These are phyloP conservation scores for Coemansia sp. DNA, from an alignment of 192 early-diverging fungal species.

Conservation along the genomic window DNA sequence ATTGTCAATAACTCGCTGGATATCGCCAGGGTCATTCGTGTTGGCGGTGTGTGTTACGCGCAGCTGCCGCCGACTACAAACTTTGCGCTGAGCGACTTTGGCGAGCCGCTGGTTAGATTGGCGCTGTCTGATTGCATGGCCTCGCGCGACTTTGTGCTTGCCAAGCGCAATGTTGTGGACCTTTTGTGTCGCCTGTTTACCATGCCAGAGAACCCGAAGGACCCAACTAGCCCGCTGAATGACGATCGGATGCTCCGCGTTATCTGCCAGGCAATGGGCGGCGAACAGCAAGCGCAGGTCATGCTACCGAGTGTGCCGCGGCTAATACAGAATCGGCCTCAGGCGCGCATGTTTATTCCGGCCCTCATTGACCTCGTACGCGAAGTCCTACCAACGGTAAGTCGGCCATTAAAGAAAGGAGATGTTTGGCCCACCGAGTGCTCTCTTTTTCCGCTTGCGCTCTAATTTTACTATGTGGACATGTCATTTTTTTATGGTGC, in stretches of 20 bases:
- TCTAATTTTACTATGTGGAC: neutral
- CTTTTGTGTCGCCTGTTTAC: slow-evolving; percentile 17
- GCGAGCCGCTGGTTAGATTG: slow-evolving; percentile 21
- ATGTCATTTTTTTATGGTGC: neutral
- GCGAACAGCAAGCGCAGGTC: slow-evolving; percentile 17
- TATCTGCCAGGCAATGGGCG: slow-evolving; percentile 15
- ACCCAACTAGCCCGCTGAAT: slow-evolving; percentile 17
- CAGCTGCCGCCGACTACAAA: slow-evolving; percentile 43
- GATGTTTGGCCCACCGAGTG: slow-evolving; percentile 1
- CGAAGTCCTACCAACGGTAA: slow-evolving; percentile 37
- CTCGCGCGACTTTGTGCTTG: slow-evolving; percentile 10
- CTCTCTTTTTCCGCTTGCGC: neutral
- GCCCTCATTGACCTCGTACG: slow-evolving; percentile 24
- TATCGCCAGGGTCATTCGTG: slow-evolving; percentile 17
- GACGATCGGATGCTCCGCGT: slow-evolving; percentile 23
- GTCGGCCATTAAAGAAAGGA: neutral
- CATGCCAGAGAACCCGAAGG: slow-evolving; percentile 12
- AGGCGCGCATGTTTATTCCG: slow-evolving; percentile 41
- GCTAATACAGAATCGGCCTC: slow-evolving; percentile 31
- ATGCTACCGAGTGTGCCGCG: slow-evolving; percentile 23
- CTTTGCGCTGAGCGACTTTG: slow-evolving; percentile 32
- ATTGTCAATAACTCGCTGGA: slow-evolving; percentile 17
- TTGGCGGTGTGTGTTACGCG: slow-evolving; percentile 20
- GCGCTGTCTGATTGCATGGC: slow-evolving; percentile 11
- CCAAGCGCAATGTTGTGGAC: slow-evolving; percentile 13